Evolutionary conservation across 2,329 filamentous ascomycete genomes (phyloP).

Genomic region (Sclerotinia spermophila): DNA sequence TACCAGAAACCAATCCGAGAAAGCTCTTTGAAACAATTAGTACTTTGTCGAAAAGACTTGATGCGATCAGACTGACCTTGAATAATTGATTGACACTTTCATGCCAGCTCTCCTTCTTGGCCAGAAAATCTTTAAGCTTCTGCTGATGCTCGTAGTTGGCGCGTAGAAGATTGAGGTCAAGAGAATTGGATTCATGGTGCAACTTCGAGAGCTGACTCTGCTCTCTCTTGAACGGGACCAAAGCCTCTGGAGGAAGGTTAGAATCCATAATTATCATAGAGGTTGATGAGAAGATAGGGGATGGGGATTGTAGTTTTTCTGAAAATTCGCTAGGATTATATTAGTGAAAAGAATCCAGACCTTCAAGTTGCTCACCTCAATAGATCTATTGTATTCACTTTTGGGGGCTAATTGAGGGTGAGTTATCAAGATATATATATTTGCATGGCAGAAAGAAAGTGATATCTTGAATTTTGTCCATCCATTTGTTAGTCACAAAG

Average conservation of each 20-base stretch:
- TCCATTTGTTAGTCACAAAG: neutral
- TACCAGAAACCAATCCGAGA: neutral
- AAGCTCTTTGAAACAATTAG: neutral
- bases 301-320: neutral
- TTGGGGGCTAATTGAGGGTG: neutral
- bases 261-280: neutral
- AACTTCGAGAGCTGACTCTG: neutral
- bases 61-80: neutral
- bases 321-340: neutral
- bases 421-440: neutral
- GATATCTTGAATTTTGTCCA: neutral
- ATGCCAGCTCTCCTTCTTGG: neutral
- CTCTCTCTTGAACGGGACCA: neutral
- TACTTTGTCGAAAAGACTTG: neutral
- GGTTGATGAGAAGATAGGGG: neutral
- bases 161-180: neutral
- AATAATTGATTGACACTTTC: neutral
- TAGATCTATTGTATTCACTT: neutral
- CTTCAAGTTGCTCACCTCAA: neutral
- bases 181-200: neutral
- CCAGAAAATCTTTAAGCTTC: neutral
- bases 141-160: neutral
- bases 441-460: neutral
- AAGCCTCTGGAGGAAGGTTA: neutral
- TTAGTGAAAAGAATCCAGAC: neutral